These are phyloP conservation scores for Nakaseomyces glabratus DNA, from an alignment of 1,139 yeast species.

Conservation along the genomic window DNA sequence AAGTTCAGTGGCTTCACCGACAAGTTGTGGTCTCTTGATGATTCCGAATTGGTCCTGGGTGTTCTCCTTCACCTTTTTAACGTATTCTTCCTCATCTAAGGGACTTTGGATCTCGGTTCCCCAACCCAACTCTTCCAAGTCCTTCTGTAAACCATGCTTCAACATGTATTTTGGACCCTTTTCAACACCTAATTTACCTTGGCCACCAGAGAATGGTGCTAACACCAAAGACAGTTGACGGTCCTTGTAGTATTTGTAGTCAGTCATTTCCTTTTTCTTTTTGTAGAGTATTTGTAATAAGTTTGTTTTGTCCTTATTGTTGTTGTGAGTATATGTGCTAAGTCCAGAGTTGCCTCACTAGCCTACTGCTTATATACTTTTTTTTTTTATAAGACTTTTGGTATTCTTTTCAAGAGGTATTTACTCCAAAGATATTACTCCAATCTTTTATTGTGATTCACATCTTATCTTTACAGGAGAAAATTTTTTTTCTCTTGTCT, in stretches of 20 bases:
- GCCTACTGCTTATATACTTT: too few species aligned
- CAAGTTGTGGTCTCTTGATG: conserved; percentile 70
- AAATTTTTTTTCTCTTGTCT: too few species aligned
- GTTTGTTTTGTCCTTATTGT: too few species aligned
- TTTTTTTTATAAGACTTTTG: too few species aligned
- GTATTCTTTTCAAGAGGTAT: too few species aligned
- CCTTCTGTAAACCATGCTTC: conserved; percentile 58
- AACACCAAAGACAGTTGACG: conserved; percentile 56
- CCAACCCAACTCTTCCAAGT: conserved; percentile 69
- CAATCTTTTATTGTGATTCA: too few species aligned
- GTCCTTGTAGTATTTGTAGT: conserved; percentile 45
- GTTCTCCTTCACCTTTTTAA: conserved; percentile 29
- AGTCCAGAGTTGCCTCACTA: too few species aligned
- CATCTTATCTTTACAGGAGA: too few species aligned
- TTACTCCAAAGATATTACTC: too few species aligned
- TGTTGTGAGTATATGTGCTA: too few species aligned
- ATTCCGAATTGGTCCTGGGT: conserved; percentile 40
- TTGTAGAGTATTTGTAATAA: too few species aligned
- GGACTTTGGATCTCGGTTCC: conserved; percentile 48
- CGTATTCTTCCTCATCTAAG: conserved; percentile 42
- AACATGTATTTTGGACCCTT: conserved; percentile 80
- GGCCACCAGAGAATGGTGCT: conserved; percentile 97
- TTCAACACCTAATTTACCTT: conserved; percentile 88
- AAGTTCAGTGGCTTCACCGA: conserved; percentile 58
- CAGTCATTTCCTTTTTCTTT: too few species aligned